These are phyloP conservation scores for Amanita pallidorosea DNA, from an alignment of 768 basidiomycete species.

Conservation along the genomic window DNA sequence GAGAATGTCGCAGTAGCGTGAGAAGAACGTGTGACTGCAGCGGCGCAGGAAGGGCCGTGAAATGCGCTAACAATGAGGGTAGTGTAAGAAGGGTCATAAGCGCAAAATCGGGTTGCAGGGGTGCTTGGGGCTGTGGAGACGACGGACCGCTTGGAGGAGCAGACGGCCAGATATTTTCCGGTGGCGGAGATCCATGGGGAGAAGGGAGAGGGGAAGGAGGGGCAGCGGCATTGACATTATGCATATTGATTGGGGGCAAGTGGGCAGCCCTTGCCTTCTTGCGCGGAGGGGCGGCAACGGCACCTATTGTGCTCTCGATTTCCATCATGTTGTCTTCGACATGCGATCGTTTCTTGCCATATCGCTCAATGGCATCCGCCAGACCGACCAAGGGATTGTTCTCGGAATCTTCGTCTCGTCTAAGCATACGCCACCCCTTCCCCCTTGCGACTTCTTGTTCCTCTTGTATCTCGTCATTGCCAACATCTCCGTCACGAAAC, in stretches of 20 bases:
- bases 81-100: slow-evolving; percentile 81
- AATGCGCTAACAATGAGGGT: slow-evolving; percentile 73
- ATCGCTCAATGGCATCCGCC: slow-evolving; percentile 74
- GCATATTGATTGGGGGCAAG: slow-evolving; percentile 48
- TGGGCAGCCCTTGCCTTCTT: slow-evolving; percentile 67
- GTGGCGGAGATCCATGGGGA: slow-evolving; percentile 75
- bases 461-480: slow-evolving; percentile 58
- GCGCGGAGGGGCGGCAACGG: slow-evolving; percentile 48
- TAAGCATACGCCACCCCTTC: slow-evolving; percentile 67
- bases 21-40: slow-evolving; percentile 92
- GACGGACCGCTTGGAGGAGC: slow-evolving; percentile 72
- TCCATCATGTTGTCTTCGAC: slow-evolving; percentile 44
- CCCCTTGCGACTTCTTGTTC: slow-evolving; percentile 60
- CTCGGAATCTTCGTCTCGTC: slow-evolving; percentile 47
- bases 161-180: slow-evolving; percentile 69
- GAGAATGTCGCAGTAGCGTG: slow-evolving; percentile 84
- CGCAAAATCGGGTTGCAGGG: slow-evolving; percentile 73
- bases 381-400: slow-evolving; percentile 48
- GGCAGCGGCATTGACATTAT: slow-evolving; percentile 62
- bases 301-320: slow-evolving; percentile 30
- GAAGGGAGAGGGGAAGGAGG: slow-evolving; percentile 81
- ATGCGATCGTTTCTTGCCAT: slow-evolving; percentile 77
- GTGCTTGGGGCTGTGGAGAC: slow-evolving; percentile 57
- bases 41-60: slow-evolving; percentile 64
- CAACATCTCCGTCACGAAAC: slow-evolving; percentile 60